Base-by-base conservation (phyloP, 2,329 filamentous ascomycete species). In the Blumeriella jaapii region DNA sequence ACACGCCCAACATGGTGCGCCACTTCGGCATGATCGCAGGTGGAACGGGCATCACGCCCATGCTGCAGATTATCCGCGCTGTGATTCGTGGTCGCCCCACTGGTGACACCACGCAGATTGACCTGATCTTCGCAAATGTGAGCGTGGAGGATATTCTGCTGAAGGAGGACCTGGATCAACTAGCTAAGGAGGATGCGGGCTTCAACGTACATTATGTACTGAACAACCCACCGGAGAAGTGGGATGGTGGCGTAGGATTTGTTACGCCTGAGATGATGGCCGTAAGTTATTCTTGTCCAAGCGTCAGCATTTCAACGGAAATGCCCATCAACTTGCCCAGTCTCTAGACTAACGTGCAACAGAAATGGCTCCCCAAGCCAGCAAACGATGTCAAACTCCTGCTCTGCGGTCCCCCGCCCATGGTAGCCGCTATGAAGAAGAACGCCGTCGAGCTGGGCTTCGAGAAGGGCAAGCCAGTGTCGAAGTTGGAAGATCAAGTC, bases 1-100 rank as follows among this genome's bases (percentile, higher is more conserved):
- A 98, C 67, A 84, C 80, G 12, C 86, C 89, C 52, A 95, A 95
- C 69, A 89, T 98, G 82, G 84, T 89, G 52, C 79, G 83, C 47
- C 83, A 83, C 62, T 93, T 98, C 50, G 91, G 87, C 57, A 98
- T 98, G 91, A 84, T 98, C 57, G 86, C 91, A 46, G 91, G 91
- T 49, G 91, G 91, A 47, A 96, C 91, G 20, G 91, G 91, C 51
- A 96, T 98, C 60, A 96, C 91, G 7, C 91, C 91, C 42, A 98
- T 98, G 91, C 73, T 96, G 45, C 91, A 98, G 67, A 77, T 98
- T 52, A 78, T 94, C 58, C 82, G 86, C 54, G 91, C 89, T 40
- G 86, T 96, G 51, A 74, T 87, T 53, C 76, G 84, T 50, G 84
- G 84, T 54, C 76, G 85, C 50, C 69, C 76, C 36, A 67, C 76